phyloP scores from a whole-genome alignment of 2,329 filamentous ascomycete species.

The Huntiella abstrusa region DNA sequence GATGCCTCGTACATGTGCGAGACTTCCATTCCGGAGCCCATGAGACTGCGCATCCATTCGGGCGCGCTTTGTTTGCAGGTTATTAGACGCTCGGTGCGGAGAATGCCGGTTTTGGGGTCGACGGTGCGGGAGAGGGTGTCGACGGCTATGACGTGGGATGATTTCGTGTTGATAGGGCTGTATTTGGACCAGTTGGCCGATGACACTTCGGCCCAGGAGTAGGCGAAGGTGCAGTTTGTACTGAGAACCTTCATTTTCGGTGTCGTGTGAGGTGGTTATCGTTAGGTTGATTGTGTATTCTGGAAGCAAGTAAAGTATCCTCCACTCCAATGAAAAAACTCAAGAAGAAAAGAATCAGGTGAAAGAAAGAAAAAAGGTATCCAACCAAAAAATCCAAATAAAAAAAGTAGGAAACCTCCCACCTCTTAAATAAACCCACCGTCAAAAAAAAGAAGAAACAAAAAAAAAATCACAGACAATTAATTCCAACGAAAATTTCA shows the following conservation, averaged over 20 bases:
- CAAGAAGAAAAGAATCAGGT: neutral
- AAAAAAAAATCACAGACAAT: neutral
- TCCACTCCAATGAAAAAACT: neutral
- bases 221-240: conserved; percentile 76
- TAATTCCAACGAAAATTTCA: neutral
- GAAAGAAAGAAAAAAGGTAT: conserved; percentile 1
- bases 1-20: conserved; percentile 89
- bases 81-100: conserved; percentile 43
- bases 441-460: neutral
- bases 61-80: conserved; percentile 46
- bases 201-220: conserved; percentile 97
- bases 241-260: conserved; percentile 82
- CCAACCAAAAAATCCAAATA: conserved; percentile 2
- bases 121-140: conserved; percentile 65
- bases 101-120: conserved; percentile 37
- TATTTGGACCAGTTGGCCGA: conserved; percentile 98
- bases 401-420: neutral
- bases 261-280: neutral
- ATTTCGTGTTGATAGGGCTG: conserved; percentile 96
- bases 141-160: conserved; percentile 88
- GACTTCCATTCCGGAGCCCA: conserved; percentile 55
- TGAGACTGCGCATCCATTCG: conserved; percentile 61
- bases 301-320: neutral
- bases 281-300: neutral
- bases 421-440: neutral